Base-by-base conservation (phyloP, 495 filamentous ascomycete genomes). In the Talaromyces adpressus region DNA sequence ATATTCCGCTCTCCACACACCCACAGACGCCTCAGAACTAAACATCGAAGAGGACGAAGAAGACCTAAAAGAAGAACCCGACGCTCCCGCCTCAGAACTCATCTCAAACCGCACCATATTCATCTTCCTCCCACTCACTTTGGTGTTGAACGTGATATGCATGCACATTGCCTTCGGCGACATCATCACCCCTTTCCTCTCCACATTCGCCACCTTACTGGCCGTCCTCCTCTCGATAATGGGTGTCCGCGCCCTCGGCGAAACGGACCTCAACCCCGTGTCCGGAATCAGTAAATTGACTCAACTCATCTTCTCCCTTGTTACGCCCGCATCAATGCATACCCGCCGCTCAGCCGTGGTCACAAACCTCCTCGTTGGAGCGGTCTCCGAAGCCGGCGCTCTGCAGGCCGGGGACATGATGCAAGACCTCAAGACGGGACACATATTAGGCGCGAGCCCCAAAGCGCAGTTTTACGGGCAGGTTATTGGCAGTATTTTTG, bases 341-440 rank as follows among this genome's bases (percentile, higher is more conserved):
- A 79, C 78, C 4, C 74, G 78, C 25, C 77, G 78, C 18, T 78
- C 78, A 30, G 89, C 91, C 16, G 85, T 98, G 4, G 80, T 93
- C 61, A 96, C 96, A 64, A 99, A 99, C 64, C 83, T 98, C 11
- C 84, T 99, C 9, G 94, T 92, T 0, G 94, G 94, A n/a, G 95
- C 93, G 0, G 90, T 98, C 32, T 85, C 86, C 41, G 87, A 91
- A 70, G 88, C 91, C 57, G 94, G 93, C 23, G 94, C 94, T 6
- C 79, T 96, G 34, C 95, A 99, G 77, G 95, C 94, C 3, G 94
- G 94, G 12, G 94, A 99, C 71, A 87, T 99, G 70, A 92, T 99
- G 90, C 94, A 99, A 68, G 94, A 99, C 71, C 84, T 99, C 34
- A 99, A 99, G 73, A 97, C 94, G 0, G 94, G 94, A 4, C 92